These are phyloP conservation scores for Agaricus blazei DNA, from an alignment of 768 basidiomycete species.

Conservation along the genomic window DNA sequence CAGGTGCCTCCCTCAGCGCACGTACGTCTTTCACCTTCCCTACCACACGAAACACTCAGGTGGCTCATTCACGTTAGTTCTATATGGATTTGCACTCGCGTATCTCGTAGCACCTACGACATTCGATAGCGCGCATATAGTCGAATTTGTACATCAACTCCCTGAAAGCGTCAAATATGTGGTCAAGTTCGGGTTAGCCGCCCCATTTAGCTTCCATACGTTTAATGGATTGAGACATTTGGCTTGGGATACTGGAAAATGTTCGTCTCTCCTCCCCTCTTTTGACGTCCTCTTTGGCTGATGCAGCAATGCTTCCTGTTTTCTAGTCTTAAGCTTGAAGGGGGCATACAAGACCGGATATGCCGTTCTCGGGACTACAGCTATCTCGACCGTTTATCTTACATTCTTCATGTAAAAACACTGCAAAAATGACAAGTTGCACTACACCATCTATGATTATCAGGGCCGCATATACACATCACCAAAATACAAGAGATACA, in stretches of 20 bases:
- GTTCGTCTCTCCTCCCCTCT: conserved; percentile 43
- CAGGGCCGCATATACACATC: no score
- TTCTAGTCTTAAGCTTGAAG: conserved; percentile 72
- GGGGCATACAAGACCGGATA: conserved; percentile 81
- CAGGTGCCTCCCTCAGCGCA: conserved; percentile 74
- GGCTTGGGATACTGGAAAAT: conserved; percentile 82
- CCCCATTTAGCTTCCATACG: conserved; percentile 87
- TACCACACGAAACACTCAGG: neutral
- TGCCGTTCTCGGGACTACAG: conserved; percentile 77
- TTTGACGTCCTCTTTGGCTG: neutral
- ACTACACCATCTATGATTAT: no score
- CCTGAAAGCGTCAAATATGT: conserved; percentile 75
- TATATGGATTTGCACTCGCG: conserved; percentile 83
- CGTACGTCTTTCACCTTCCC: conserved; percentile 40
- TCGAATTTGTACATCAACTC: conserved; percentile 64
- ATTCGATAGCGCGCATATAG: conserved; percentile 73
- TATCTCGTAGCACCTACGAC: conserved; percentile 81
- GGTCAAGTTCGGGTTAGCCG: conserved; percentile 74
- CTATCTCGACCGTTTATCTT: conserved; percentile 67
- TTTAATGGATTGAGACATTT: conserved; percentile 90
- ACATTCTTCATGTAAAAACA: conserved; percentile 24
- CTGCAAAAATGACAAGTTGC: neutral
- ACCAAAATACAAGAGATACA: no score
- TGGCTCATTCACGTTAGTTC: conserved; percentile 39
- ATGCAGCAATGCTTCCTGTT: neutral